phyloP scores from a whole-genome alignment of 768 basidiomycete species.

The Phallus indusiatus region DNA sequence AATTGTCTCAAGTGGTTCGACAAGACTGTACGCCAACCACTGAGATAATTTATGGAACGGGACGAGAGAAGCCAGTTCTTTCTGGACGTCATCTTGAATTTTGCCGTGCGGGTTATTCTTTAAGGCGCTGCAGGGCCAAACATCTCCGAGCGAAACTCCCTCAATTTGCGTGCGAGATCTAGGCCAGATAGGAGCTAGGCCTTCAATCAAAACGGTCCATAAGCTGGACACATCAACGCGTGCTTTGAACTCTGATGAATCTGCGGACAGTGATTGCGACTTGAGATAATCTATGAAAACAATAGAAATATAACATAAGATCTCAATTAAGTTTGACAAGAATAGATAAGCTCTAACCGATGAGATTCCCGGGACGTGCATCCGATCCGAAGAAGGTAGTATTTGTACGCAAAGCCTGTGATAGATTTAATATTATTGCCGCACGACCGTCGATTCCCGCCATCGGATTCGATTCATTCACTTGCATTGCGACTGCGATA shows the following conservation, averaged over 20 bases:
- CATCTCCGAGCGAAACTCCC: constrained; percentile 76
- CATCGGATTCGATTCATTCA: constrained; percentile 70
- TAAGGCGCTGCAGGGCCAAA: constrained; percentile 73
- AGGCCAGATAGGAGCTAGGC: constrained; percentile 87
- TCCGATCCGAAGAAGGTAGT: constrained; percentile 63
- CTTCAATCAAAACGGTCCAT: constrained; percentile 76
- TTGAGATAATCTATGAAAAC: constrained; percentile 54
- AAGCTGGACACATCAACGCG: constrained; percentile 63
- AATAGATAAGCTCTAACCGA: constrained; percentile 39
- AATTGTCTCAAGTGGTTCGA: constrained; percentile 72
- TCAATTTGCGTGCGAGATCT: constrained; percentile 55
- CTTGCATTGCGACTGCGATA: constrained; percentile 70
- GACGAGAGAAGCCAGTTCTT: constrained; percentile 38
- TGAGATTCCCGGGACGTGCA: constrained; percentile 72
- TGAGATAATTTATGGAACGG: constrained; percentile 95
- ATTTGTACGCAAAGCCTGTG: constrained; percentile 54
- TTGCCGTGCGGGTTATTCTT: constrained; percentile 14
- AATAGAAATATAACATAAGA: constrained; percentile 1
- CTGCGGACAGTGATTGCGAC: constrained; percentile 31
- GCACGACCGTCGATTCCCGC: constrained; percentile 85
- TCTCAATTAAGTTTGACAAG: background rate
- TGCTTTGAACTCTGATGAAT: constrained; percentile 27
- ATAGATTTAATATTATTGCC: constrained; percentile 62
- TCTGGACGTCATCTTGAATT: constrained; percentile 42
- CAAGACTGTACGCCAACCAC: constrained; percentile 86